Evolutionary conservation across 805 yeast species (phyloP).

Genomic region (Jamesozyma jinghongensis): DNA sequence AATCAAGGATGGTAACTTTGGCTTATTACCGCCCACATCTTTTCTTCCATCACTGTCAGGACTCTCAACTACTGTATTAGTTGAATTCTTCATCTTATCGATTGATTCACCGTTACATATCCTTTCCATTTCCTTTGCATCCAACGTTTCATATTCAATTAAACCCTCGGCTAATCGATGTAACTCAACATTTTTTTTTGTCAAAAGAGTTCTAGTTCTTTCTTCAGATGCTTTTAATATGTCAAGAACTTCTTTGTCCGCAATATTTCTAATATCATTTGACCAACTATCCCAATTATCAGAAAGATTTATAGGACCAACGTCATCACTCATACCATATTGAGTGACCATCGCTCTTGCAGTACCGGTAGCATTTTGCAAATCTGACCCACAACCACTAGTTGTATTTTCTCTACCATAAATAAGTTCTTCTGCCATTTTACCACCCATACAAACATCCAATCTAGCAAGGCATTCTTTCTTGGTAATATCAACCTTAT

Average conservation of each 20-base stretch:
- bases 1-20: slow-evolving; percentile 26
- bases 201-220: slow-evolving; percentile 63
- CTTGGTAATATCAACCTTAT: slow-evolving; percentile 86
- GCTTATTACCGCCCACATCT: slow-evolving; percentile 29
- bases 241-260: slow-evolving; percentile 83
- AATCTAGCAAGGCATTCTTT: slow-evolving; percentile 81
- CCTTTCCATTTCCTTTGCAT: slow-evolving; percentile 79
- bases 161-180: slow-evolving; percentile 86
- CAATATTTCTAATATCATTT: slow-evolving; percentile 72
- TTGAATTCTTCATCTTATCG: slow-evolving; percentile 54
- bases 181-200: slow-evolving; percentile 56
- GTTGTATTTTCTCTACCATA: slow-evolving; percentile 90
- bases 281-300: slow-evolving; percentile 97
- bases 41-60: slow-evolving; percentile 40
- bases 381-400: slow-evolving; percentile 88
- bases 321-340: slow-evolving; percentile 88
- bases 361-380: slow-evolving; percentile 77
- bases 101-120: slow-evolving; percentile 73
- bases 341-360: slow-evolving; percentile 96
- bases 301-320: slow-evolving; percentile 84
- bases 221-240: slow-evolving; percentile 66
- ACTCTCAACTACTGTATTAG: slow-evolving; percentile 67
- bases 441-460: slow-evolving; percentile 99
- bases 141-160: slow-evolving; percentile 88
- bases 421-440: slow-evolving; percentile 87